These are phyloP conservation scores for Bipolaris bicolor DNA, from an alignment of 2,329 filamentous ascomycete genomes.

Conservation along the genomic window DNA sequence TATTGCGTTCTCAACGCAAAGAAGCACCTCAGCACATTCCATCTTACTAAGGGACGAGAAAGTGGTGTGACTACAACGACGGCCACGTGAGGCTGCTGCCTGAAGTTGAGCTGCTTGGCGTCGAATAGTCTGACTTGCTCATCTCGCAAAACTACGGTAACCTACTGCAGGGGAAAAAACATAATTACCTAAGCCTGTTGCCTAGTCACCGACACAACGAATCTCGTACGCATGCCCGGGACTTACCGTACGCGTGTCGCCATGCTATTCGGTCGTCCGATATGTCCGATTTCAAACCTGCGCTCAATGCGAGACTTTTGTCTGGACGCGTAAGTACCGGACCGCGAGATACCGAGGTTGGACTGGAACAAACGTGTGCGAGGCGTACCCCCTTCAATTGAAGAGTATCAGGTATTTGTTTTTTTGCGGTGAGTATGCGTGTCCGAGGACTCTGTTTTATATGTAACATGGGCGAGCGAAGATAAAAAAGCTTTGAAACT, in stretches of 20 bases:
- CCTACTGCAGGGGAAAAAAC: too few relatives aligned
- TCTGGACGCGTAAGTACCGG: background rate
- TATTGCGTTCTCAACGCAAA: background rate
- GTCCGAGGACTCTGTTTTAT: background rate
- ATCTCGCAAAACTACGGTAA: too few relatives aligned
- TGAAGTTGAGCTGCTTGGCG: background rate
- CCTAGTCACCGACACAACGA: too few relatives aligned
- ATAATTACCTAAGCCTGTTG: too few relatives aligned
- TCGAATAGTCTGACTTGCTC: too few relatives aligned
- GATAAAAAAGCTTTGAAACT: background rate
- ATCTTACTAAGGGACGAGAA: background rate
- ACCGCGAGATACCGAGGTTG: background rate
- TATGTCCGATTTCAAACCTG: too few relatives aligned
- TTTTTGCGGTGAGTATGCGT: background rate
- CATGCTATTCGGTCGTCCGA: too few relatives aligned
- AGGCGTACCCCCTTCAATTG: background rate
- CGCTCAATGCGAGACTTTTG: background rate
- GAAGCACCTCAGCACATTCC: background rate
- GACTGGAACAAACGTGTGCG: background rate
- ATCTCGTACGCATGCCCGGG: too few relatives aligned
- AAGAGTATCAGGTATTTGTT: background rate
- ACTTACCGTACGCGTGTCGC: too few relatives aligned
- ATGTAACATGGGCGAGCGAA: constrained; percentile 1
- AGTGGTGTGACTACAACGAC: background rate
- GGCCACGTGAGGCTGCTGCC: background rate